Conservation (phyloP, 352 stramenopile species). For the Globisporangium spinosum region DNA sequence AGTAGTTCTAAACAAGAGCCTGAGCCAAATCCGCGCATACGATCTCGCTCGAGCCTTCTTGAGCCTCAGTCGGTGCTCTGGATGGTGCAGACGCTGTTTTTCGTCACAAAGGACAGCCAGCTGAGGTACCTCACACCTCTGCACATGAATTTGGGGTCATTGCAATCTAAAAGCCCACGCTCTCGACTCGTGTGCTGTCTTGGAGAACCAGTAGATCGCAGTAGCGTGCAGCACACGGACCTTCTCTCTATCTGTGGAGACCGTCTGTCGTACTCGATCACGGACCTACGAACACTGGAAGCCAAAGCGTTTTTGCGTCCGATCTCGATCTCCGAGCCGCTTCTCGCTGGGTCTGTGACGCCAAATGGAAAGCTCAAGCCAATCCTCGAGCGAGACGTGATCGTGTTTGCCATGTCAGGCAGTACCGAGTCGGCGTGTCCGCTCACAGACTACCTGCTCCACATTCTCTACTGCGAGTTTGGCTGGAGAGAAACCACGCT, state of each 20-base stretch:
- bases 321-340: slow-evolving; percentile 44
- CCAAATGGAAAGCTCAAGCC: slow-evolving; percentile 37
- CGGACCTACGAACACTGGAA: slow-evolving; percentile 34
- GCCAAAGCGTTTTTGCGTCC: slow-evolving; percentile 38
- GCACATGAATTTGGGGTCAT: not conserved
- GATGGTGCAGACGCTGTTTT: slow-evolving; percentile 63
- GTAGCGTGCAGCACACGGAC: slow-evolving; percentile 17
- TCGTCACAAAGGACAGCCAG: slow-evolving; percentile 44
- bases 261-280: slow-evolving; percentile 50
- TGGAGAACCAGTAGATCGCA: not conserved
- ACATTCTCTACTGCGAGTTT: slow-evolving; percentile 48
- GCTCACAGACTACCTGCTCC: slow-evolving; percentile 40
- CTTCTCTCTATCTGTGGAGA: slow-evolving; percentile 50
- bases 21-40: slow-evolving; percentile 38
- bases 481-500: slow-evolving; percentile 55
- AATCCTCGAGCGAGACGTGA: slow-evolving; percentile 59
- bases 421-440: slow-evolving; percentile 41
- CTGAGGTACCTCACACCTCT: slow-evolving; percentile 56
- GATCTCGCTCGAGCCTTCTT: slow-evolving; percentile 29
- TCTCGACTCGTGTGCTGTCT: slow-evolving; percentile 36
- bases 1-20: slow-evolving; percentile 44
- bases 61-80: slow-evolving; percentile 56
- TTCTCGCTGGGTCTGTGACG: slow-evolving; percentile 41
- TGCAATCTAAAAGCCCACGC: slow-evolving; percentile 3
- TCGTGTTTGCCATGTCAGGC: slow-evolving; percentile 45